A percentile compares a stretch with the other conserved stretches of the same genome.
Conservation (phyloP, 2,329 filamentous ascomycete genomes). For the Fusarium sp. region DNA sequence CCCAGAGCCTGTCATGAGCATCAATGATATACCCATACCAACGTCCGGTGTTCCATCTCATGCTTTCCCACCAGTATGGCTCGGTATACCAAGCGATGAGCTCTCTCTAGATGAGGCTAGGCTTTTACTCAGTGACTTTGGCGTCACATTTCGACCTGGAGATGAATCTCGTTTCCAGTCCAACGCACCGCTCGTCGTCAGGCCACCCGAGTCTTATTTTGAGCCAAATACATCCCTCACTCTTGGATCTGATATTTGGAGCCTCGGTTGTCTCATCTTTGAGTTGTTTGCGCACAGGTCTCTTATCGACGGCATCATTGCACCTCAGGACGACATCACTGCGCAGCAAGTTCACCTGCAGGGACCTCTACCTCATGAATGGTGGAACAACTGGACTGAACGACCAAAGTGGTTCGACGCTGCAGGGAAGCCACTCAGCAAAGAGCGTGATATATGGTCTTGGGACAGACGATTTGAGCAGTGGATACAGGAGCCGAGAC, state of each 20-base stretch:
- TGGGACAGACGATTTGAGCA: slow-evolving; percentile 25
- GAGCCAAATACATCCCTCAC: slow-evolving; percentile 51
- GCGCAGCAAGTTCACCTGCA: slow-evolving; percentile 39
- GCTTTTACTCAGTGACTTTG: slow-evolving; percentile 52
- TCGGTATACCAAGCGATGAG: slow-evolving; percentile 51
- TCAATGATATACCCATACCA: slow-evolving; percentile 34
- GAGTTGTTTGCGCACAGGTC: slow-evolving; percentile 48
- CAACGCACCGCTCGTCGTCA: slow-evolving; percentile 48
- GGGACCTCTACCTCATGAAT: slow-evolving; percentile 35
- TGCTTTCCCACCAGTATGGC: slow-evolving; percentile 51
- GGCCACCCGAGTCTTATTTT: slow-evolving; percentile 54
- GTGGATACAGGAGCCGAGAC: slow-evolving; percentile 22
- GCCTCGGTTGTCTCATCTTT: slow-evolving; percentile 55
- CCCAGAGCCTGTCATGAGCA: slow-evolving; percentile 37
- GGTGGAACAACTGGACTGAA: slow-evolving; percentile 42
- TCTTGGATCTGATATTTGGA: slow-evolving; percentile 56
- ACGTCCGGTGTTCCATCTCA: slow-evolving; percentile 47
- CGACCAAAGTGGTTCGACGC: slow-evolving; percentile 39
- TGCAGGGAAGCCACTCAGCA: slow-evolving; percentile 20
- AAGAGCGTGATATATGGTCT: slow-evolving; percentile 8
- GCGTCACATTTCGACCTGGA: slow-evolving; percentile 51
- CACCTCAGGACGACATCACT: slow-evolving; percentile 32
- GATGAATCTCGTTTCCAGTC: slow-evolving; percentile 44
- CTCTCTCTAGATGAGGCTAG: slow-evolving; percentile 46
- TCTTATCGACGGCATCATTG: slow-evolving; percentile 36